phyloP scores from a whole-genome alignment of 768 basidiomycete genomes.

The Tylopilus vinaceipallidus region DNA sequence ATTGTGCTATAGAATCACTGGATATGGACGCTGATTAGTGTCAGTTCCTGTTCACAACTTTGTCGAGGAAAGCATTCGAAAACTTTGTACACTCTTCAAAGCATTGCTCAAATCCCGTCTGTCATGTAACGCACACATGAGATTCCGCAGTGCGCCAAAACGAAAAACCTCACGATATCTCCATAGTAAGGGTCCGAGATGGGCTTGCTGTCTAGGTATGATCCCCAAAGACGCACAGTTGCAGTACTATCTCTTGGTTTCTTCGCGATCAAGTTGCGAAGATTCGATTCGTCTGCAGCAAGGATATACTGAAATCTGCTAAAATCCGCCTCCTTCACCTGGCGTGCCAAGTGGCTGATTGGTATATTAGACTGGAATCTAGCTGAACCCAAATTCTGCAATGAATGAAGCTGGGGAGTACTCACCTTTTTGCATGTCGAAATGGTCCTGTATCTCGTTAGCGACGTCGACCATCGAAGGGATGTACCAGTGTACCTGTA shows the following conservation, averaged over 20 bases:
- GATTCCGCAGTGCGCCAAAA: not conserved
- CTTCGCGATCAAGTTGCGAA: conserved; percentile 56
- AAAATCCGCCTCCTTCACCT: conserved; percentile 67
- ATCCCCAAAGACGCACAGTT: conserved; percentile 74
- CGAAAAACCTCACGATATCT: conserved; percentile 46
- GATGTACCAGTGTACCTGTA: conserved; percentile 62
- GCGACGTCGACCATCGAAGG: not conserved
- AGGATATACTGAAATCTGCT: conserved; percentile 78
- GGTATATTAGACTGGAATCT: conserved; percentile 63
- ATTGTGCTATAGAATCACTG: not conserved
- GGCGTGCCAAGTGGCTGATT: conserved; percentile 67
- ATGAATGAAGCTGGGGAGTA: not conserved
- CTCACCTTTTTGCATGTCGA: conserved; percentile 67
- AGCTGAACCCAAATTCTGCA: conserved; percentile 1
- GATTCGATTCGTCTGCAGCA: conserved; percentile 78
- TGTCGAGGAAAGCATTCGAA: conserved; percentile 78
- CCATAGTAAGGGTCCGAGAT: conserved; percentile 90
- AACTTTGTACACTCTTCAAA: conserved; percentile 74
- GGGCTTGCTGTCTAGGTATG: conserved; percentile 64
- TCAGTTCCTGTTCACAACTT: conserved; percentile 41
- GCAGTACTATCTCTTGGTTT: conserved; percentile 56
- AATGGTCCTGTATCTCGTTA: conserved; percentile 49
- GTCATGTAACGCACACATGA: conserved; percentile 2
- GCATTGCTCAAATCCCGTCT: conserved; percentile 75
- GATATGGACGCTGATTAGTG: not conserved